A percentile compares a stretch with the other conserved stretches of the same genome.
Conservation (phyloP, 176 grass and related monocot species). For the Zizania latifolia region DNA sequence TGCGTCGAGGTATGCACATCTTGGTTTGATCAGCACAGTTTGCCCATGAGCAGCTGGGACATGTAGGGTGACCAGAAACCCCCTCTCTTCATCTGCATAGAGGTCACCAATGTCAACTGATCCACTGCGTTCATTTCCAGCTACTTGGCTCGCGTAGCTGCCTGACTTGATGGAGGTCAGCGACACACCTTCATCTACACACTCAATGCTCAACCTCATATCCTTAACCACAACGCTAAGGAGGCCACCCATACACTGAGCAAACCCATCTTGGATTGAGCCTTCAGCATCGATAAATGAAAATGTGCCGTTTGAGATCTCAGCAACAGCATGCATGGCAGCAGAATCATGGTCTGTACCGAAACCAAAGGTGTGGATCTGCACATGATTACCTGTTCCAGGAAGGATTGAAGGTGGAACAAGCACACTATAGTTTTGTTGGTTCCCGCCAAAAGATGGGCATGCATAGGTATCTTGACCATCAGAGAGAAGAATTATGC, state of each 20-base stretch:
- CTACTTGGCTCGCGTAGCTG: conserved; percentile 46
- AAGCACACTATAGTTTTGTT: conserved; percentile 41
- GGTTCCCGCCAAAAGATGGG: background rate
- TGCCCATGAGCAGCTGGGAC: conserved; percentile 40
- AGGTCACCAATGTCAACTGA: conserved; percentile 68
- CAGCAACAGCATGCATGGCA: conserved; percentile 67
- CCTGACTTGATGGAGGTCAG: conserved; percentile 78
- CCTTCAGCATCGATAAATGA: conserved; percentile 75
- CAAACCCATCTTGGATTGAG: conserved; percentile 80
- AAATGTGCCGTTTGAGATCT: conserved; percentile 66
- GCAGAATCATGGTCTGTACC: conserved; percentile 79
- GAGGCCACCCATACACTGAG: conserved; percentile 91
- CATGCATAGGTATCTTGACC: conserved; percentile 75
- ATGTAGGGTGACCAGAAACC: conserved; percentile 50
- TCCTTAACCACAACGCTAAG: conserved; percentile 72
- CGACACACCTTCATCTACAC: conserved; percentile 41
- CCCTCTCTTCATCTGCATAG: conserved; percentile 93
- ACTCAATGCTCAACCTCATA: conserved; percentile 48
- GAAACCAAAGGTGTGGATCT: conserved; percentile 82
- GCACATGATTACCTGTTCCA: conserved; percentile 43
- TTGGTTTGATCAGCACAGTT: conserved; percentile 45
- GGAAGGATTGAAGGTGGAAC: conserved; percentile 60
- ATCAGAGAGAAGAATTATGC: conserved; percentile 88
- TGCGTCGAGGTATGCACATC: conserved; percentile 49
- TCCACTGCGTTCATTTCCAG: conserved; percentile 38